Percentiles rank a stretch among this genome's conserved stretches.
These are phyloP conservation scores for Phialophora macrospora DNA, from an alignment of 2,329 filamentous ascomycete genomes.

Conservation along the genomic window DNA sequence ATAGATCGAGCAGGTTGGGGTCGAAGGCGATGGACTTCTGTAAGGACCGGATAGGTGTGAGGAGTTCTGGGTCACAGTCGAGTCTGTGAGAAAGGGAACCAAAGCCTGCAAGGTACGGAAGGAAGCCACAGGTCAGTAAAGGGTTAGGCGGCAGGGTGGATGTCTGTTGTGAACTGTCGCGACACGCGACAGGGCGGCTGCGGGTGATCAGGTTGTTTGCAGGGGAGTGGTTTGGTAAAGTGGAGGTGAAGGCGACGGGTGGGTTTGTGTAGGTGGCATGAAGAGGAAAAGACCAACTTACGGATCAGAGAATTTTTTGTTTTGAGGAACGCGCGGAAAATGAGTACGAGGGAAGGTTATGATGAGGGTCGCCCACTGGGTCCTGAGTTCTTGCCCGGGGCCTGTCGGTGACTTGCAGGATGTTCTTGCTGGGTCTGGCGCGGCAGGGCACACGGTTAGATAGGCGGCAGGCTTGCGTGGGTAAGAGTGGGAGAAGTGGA, in stretches of 20 bases:
- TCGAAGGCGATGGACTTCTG: constrained; percentile 26
- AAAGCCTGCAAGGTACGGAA: constrained; percentile 32
- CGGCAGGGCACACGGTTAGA: constrained; percentile 27
- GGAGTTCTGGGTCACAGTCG: not conserved
- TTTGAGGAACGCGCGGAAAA: constrained; percentile 30
- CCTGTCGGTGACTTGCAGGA: constrained; percentile 35
- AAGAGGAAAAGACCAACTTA: constrained; percentile 19
- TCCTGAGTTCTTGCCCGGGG: constrained; percentile 23
- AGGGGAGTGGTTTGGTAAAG: constrained; percentile 31
- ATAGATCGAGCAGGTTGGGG: constrained; percentile 4
- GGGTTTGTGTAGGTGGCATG: constrained; percentile 30
- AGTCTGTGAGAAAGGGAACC: constrained; percentile 5
- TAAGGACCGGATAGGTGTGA: constrained; percentile 32
- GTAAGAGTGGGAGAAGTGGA: constrained; percentile 23
- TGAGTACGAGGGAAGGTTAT: constrained; percentile 29
- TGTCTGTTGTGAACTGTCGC: constrained; percentile 9
- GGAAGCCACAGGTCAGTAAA: constrained; percentile 30
- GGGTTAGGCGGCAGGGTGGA: constrained; percentile 20
- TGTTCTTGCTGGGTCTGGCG: constrained; percentile 33
- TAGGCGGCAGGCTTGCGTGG: constrained; percentile 20
- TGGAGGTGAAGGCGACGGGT: constrained; percentile 33
- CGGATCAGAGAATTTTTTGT: constrained; percentile 21
- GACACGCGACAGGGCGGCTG: constrained; percentile 32
- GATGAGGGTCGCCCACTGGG: constrained; percentile 36
- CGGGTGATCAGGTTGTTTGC: constrained; percentile 27